A percentile compares a stretch with the other conserved stretches of the same genome.
These are phyloP conservation scores for Microdochium trichocladiopsis DNA, from an alignment of 2,329 filamentous ascomycete species.

Conservation along the genomic window DNA sequence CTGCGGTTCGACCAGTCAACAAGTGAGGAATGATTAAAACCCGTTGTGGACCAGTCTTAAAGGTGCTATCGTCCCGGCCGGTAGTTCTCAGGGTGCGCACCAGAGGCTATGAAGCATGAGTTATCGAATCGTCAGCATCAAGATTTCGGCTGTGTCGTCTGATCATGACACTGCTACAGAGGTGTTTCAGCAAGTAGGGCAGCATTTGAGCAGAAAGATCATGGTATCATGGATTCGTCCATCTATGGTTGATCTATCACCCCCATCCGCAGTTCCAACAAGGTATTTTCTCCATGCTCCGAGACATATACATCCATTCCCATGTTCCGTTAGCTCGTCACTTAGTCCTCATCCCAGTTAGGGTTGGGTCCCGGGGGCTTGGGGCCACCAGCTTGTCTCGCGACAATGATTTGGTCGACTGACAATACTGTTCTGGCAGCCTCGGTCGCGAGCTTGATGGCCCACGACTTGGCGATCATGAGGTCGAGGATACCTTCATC, in stretches of 20 bases:
- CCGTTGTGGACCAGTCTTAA: no score
- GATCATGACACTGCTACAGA: no score
- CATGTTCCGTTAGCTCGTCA: background rate
- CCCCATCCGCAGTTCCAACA: background rate
- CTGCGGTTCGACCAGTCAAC: no score
- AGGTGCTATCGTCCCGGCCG: no score
- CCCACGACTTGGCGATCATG: conserved; percentile 89
- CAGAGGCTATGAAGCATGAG: no score
- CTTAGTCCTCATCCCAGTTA: conserved; percentile 58
- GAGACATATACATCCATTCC: background rate
- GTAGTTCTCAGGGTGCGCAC: no score
- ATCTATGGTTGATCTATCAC: background rate
- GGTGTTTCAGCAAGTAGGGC: background rate
- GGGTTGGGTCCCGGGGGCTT: conserved; percentile 95
- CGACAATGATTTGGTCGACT: conserved; percentile 98
- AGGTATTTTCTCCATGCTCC: background rate
- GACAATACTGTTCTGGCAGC: conserved; percentile 88
- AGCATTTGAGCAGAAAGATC: background rate
- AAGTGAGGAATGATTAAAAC: no score
- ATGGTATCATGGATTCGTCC: background rate
- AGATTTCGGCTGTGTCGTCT: no score
- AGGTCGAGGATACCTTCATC: conserved; percentile 89
- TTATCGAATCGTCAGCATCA: no score
- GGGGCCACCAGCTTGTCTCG: conserved; percentile 91
- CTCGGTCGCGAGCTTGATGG: conserved; percentile 94